A percentile compares a stretch with the other conserved stretches of the same genome.
These are phyloP conservation scores for Fagopyrum esculentum DNA, from an alignment of 148 eudicot genomes.

Conservation along the genomic window DNA sequence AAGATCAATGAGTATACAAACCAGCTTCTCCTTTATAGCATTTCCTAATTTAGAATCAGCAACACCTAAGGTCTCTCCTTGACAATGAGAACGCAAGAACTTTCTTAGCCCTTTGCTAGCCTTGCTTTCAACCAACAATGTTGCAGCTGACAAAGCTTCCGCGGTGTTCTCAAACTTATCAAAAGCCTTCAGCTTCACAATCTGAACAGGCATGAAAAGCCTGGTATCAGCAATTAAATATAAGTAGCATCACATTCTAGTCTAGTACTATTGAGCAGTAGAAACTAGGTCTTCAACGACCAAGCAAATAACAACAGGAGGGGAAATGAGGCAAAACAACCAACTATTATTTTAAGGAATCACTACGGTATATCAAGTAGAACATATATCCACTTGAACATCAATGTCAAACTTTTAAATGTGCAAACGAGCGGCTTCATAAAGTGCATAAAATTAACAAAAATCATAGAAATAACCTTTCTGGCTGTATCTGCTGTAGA, in stretches of 20 bases:
- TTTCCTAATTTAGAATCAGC: slow-evolving; percentile 96
- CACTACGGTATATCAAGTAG: too few species aligned
- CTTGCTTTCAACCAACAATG: slow-evolving; percentile 74
- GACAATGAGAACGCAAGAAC: slow-evolving; percentile 76
- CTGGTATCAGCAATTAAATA: background rate
- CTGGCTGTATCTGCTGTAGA: too few species aligned
- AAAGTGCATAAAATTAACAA: too few species aligned
- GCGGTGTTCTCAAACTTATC: slow-evolving; percentile 92
- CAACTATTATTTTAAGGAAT: too few species aligned
- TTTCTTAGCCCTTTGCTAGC: slow-evolving; percentile 84
- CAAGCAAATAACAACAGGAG: background rate
- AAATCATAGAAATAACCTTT: too few species aligned
- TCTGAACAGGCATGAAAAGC: slow-evolving; percentile 24
- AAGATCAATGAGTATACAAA: slow-evolving; percentile 13
- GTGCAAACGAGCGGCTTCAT: too few species aligned
- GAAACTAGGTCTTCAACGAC: background rate
- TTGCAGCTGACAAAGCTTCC: slow-evolving; percentile 76
- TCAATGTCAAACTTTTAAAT: too few species aligned
- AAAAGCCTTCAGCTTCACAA: slow-evolving; percentile 88
- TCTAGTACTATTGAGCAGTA: background rate
- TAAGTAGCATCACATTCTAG: background rate
- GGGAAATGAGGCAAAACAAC: background rate
- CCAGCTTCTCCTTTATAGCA: slow-evolving; percentile 86
- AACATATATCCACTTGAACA: too few species aligned
- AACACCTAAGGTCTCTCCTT: slow-evolving; percentile 73